phyloP scores from a whole-genome alignment of 106 monocot species.

The Phalaenopsis equestris region DNA sequence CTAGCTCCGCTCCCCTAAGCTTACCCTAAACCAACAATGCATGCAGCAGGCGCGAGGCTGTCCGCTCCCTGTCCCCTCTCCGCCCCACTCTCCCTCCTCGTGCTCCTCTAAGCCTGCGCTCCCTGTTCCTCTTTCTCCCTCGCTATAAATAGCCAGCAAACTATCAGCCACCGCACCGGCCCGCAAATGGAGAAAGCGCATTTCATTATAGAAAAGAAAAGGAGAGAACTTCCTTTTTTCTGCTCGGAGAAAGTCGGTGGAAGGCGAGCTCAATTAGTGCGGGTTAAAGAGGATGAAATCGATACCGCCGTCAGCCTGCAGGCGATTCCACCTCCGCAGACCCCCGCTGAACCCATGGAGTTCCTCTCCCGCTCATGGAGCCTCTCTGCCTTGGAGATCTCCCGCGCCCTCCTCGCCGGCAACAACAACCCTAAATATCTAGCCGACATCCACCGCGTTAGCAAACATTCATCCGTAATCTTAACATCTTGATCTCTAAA shows the following conservation, averaged over 20 bases:
- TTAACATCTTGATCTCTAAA: neutral
- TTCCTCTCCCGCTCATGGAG: constrained; percentile 84
- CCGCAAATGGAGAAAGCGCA: constrained; percentile 9
- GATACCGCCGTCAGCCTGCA: constrained; percentile 9
- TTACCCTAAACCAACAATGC: neutral
- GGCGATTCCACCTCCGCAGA: constrained; percentile 53
- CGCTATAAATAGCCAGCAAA: neutral
- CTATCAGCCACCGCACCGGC: neutral
- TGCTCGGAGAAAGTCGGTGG: neutral
- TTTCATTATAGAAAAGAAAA: constrained; percentile 16
- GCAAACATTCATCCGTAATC: neutral
- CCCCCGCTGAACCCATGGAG: constrained; percentile 82
- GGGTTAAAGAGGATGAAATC: constrained; percentile 12
- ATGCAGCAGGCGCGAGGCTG: constrained; percentile 11
- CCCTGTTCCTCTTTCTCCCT: neutral
- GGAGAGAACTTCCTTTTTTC: neutral
- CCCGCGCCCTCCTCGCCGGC: constrained; percentile 47
- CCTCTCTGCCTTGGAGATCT: constrained; percentile 77
- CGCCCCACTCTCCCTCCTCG: neutral
- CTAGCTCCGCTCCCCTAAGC: no score
- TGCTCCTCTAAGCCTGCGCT: constrained; percentile 6
- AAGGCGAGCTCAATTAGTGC: neutral
- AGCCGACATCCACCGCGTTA: neutral
- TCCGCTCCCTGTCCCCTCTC: constrained; percentile 10
- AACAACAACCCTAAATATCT: constrained; percentile 19